Evolutionary conservation across 2,329 filamentous ascomycete species (phyloP).

Genomic region (Botrytis tulipae): DNA sequence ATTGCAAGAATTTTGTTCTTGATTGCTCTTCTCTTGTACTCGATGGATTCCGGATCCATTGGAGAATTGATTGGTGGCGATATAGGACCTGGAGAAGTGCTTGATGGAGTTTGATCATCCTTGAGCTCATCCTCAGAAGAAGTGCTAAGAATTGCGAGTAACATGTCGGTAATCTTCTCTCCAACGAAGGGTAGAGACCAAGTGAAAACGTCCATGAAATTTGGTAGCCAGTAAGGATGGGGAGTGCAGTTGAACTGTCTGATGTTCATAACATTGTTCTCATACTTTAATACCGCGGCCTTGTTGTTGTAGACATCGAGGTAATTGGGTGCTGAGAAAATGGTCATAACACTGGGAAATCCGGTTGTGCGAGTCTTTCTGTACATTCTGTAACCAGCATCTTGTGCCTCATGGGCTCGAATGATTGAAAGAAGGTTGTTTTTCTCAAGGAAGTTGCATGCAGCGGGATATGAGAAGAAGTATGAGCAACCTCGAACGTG

Average conservation of each 20-base stretch:
- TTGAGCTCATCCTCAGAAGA: slow-evolving; percentile 99
- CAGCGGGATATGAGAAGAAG: slow-evolving; percentile 98
- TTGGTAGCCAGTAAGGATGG: slow-evolving; percentile 98
- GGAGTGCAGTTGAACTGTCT: slow-evolving; percentile 99
- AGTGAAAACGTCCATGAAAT: slow-evolving; percentile 99
- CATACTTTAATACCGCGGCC: slow-evolving; percentile 96
- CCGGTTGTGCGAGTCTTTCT: slow-evolving; percentile 96
- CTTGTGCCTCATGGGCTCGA: slow-evolving; percentile 95
- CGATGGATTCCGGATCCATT: slow-evolving; percentile 77
- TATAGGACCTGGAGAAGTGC: slow-evolving; percentile 58
- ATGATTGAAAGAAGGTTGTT: slow-evolving; percentile 98
- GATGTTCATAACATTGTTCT: slow-evolving; percentile 99
- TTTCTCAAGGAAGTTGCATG: slow-evolving; percentile 96
- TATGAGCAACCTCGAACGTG: slow-evolving; percentile 98
- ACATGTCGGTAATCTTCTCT: slow-evolving; percentile 99
- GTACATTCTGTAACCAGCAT: slow-evolving; percentile 99
- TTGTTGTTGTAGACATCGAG: slow-evolving; percentile 99
- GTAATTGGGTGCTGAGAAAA: slow-evolving; percentile 98
- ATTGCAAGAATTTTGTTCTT: slow-evolving; percentile 99
- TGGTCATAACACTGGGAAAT: slow-evolving; percentile 99
- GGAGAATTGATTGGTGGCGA: slow-evolving; percentile 66
- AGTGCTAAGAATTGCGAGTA: slow-evolving; percentile 96
- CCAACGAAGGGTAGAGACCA: slow-evolving; percentile 98
- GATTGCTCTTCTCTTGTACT: slow-evolving; percentile 93
- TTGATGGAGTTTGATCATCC: slow-evolving; percentile 75